A percentile compares a stretch with the other conserved stretches of the same genome.
Conservation (phyloP, 805 yeast species). For the Blastobotrys terrestris region DNA sequence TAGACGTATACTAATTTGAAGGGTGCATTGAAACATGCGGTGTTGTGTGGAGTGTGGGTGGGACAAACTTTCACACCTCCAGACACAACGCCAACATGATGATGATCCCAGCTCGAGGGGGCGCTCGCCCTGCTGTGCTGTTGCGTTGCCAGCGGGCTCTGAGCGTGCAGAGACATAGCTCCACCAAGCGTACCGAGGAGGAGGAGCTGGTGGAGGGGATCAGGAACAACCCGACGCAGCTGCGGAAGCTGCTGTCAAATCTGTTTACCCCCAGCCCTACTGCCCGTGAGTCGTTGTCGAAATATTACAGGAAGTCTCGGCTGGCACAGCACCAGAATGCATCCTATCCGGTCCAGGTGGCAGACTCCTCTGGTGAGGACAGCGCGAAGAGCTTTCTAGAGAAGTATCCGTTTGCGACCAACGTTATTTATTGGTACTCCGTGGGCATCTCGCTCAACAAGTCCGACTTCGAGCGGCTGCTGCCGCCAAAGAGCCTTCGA, state of each 20-base stretch:
- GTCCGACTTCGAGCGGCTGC: constrained; percentile 29
- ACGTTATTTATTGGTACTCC: constrained; percentile 31
- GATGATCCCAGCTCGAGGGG: neutral
- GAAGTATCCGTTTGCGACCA: constrained; percentile 16
- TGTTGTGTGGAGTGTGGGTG: neutral
- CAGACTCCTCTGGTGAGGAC: neutral
- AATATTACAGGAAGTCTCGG: constrained; percentile 2
- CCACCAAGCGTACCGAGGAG: neutral
- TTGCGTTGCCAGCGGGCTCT: neutral
- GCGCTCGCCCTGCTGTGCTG: neutral
- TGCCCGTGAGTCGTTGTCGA: constrained; percentile 1
- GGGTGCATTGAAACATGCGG: neutral
- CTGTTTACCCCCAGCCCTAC: constrained; percentile 11
- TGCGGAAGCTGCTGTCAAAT: constrained; percentile 3
- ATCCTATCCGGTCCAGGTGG: neutral
- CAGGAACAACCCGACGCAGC: neutral
- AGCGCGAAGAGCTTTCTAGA: neutral
- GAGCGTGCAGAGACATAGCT: neutral
- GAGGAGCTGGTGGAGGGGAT: neutral
- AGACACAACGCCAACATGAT: neutral
- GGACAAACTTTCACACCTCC: neutral
- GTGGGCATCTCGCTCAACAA: constrained; percentile 26
- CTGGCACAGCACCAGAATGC: neutral
- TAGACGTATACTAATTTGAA: neutral
- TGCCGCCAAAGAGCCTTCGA: constrained; percentile 23